Base-by-base conservation (phyloP, 139 green algal genomes). In the Coelastrella sp. region DNA sequence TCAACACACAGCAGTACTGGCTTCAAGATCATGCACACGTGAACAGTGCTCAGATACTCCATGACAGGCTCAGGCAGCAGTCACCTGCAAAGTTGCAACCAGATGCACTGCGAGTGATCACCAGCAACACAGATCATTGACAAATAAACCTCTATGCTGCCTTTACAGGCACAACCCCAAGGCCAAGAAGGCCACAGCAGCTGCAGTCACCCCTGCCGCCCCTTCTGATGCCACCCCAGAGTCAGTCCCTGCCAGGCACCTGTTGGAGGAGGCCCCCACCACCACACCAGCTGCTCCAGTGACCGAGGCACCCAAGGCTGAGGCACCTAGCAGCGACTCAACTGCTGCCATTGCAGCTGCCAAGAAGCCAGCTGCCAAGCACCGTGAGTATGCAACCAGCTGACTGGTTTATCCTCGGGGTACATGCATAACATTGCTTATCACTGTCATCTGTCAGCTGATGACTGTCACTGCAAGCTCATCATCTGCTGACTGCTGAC, bases 291-390 rank as follows among this genome's bases (percentile, higher is more conserved):
- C 76, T 80, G 74, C 74, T 4, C 74, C 74, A 22, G 24, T 80
- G 17, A 58, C 74, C 35, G 35, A 49, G 35, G 35, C 35, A 49
- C 35, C 35, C 35, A 49, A 49, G 35, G 3, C 35, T 3, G 35
- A 49, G 35, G 68, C 68, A 22, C 12, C n/a, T 76, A 9, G 0
- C 24, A 22, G 20, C 0, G 9, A 20, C 24, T 19, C 68, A 20
- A 76, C 68, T 76, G 68, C 68, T 76, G 68, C 68, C 68, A 76
- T 27, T 22, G 7, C 73, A 58, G 73, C 73, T 59, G 7, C 73
- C 8, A 80, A 80, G 73, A 80, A 80, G 73, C n/a, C 73, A 14
- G n/a, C n/a, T 80, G 73, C 24, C n/a, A 78, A 78, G n/a, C 9
- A 12, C 73, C 73, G 73, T 22, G 73, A 49, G 35, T 49, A 49